Percentiles rank a stretch among this genome's conserved stretches.
Conservation (phyloP, 129 eudicot species). For the Flaveria linearis region DNA sequence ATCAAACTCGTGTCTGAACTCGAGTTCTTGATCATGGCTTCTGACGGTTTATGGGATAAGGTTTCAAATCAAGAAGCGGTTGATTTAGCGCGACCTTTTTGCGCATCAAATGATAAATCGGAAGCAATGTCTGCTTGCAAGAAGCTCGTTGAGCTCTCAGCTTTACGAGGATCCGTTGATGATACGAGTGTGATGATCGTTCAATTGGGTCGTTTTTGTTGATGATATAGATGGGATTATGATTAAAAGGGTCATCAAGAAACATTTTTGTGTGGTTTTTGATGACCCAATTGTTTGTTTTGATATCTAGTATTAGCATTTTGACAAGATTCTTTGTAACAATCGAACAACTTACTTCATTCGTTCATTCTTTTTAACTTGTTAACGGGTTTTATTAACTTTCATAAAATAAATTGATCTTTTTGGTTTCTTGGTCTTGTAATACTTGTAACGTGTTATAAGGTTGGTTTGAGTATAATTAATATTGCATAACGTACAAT, state of each 20-base stretch:
- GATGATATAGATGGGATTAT: conserved; percentile 2
- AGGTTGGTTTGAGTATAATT: background rate
- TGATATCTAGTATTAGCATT: conserved; percentile 21
- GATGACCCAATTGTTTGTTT: conserved; percentile 21
- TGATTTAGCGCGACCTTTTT: conserved; percentile 60
- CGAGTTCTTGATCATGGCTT: conserved; percentile 89
- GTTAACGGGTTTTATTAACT: background rate
- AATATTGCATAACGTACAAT: background rate
- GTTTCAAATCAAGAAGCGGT: conserved; percentile 93
- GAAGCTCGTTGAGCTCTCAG: conserved; percentile 68
- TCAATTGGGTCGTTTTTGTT: conserved; percentile 54
- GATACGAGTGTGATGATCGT: conserved; percentile 85
- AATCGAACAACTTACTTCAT: background rate
- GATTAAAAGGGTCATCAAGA: conserved; percentile 7
- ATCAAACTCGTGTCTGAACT: conserved; percentile 48
- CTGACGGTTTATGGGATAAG: conserved; percentile 98
- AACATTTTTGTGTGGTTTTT: conserved; percentile 17
- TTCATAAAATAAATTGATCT: background rate
- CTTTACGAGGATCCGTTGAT: conserved; percentile 76
- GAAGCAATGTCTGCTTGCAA: conserved; percentile 61
- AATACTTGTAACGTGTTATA: background rate
- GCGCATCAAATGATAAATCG: conserved; percentile 40
- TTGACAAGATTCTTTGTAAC: conserved; percentile 30
- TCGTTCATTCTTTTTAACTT: conserved; percentile 18
- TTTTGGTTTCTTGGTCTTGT: background rate